phyloP scores from a whole-genome alignment of 768 basidiomycete species.

The Leccinum barrowsii region DNA sequence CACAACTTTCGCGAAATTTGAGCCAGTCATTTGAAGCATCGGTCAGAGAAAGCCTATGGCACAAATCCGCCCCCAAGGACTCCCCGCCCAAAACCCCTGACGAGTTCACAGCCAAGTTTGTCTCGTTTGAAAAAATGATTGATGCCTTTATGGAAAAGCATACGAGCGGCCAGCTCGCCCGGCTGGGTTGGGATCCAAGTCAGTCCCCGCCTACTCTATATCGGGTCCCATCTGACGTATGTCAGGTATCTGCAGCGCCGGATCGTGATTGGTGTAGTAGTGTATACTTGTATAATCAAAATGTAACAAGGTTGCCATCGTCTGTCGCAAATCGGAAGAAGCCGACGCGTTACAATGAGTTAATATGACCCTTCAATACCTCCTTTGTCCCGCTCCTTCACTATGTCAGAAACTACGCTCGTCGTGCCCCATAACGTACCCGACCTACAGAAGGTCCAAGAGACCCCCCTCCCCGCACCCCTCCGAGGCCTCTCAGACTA shows the following conservation, averaged over 20 bases:
- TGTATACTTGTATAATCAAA: slow-evolving; percentile 11
- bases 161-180: slow-evolving; percentile 17
- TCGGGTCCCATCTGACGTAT: not conserved
- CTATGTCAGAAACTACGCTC: slow-evolving; percentile 17
- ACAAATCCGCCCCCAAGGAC: not conserved
- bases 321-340: slow-evolving; percentile 12
- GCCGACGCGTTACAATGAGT: slow-evolving; percentile 23
- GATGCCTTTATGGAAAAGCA: slow-evolving; percentile 18
- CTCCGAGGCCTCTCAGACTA: slow-evolving; percentile 41
- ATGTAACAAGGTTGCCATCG: slow-evolving; percentile 15
- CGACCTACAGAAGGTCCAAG: slow-evolving; percentile 5
- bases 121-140: slow-evolving; percentile 17
- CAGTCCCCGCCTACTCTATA: not conserved
- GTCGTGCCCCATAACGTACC: not conserved
- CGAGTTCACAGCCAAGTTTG: slow-evolving; percentile 23
- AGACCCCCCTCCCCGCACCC: slow-evolving; percentile 8
- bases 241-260: not conserved
- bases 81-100: slow-evolving; percentile 17
- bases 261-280: slow-evolving; percentile 3
- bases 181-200: slow-evolving; percentile 30
- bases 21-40: slow-evolving; percentile 5
- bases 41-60: slow-evolving; percentile 12
- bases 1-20: not conserved
- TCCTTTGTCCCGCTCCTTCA: slow-evolving; percentile 8
- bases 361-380: slow-evolving; percentile 11